These are phyloP conservation scores for Avena atlantica DNA, from an alignment of 176 grass and related monocot genomes.

Conservation along the genomic window DNA sequence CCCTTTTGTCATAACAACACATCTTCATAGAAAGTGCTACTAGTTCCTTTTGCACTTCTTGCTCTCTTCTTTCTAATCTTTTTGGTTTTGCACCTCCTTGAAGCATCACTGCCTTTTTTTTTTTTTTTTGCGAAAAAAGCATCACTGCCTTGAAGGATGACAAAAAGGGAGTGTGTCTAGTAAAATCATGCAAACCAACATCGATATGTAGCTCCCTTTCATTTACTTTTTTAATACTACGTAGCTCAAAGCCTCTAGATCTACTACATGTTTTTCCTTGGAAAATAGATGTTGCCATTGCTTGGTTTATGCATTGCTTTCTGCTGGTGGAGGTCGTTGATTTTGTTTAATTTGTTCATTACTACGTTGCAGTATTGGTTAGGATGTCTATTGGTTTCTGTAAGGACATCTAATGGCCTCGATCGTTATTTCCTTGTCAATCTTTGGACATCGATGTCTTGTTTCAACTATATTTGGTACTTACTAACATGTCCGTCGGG, in stretches of 20 bases:
- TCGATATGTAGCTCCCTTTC: neutral
- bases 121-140: no score
- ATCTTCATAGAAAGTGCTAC: neutral
- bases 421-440: constrained; percentile 6
- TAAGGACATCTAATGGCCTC: neutral
- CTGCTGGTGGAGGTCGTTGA: constrained; percentile 13
- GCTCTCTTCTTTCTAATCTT: no score
- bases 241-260: no score
- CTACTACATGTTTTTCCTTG: neutral
- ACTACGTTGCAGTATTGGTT: constrained; percentile 31
- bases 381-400: neutral
- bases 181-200: neutral
- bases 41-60: neutral
- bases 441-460: neutral
- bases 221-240: neutral
- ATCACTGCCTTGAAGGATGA: no score
- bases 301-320: constrained; percentile 5
- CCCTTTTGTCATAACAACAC: no score
- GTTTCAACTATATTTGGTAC: constrained; percentile 38
- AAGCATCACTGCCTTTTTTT: no score
- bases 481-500: constrained; percentile 3
- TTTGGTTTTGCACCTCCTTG: no score
- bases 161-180: neutral
- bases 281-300: neutral
- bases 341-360: constrained; percentile 9